These are phyloP conservation scores for Xanthoparmelia taractica DNA, from an alignment of 495 filamentous ascomycete species.

Conservation along the genomic window DNA sequence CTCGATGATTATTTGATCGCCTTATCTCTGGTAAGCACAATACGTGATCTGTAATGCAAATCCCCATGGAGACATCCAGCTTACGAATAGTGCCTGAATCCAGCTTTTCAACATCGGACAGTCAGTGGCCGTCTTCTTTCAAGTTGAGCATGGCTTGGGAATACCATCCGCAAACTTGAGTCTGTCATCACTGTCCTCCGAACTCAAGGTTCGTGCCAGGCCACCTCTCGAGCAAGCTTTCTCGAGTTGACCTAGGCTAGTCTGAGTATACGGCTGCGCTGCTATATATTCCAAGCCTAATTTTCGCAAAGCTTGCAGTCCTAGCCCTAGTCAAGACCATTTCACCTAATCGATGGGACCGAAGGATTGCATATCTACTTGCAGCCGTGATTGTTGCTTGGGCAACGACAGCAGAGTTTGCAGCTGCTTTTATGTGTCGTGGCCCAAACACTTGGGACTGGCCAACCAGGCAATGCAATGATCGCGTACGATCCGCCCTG, in stretches of 20 bases:
- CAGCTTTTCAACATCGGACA: slow-evolving; percentile 11
- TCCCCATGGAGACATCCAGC: not conserved
- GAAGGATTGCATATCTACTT: not conserved
- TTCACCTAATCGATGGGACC: not conserved
- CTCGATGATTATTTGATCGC: slow-evolving; percentile 11
- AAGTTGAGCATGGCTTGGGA: slow-evolving; percentile 4
- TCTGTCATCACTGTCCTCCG: not conserved
- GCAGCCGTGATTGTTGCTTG: slow-evolving; percentile 1
- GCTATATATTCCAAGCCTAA: slow-evolving; percentile 6
- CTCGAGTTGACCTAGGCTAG: not conserved
- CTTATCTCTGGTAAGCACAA: slow-evolving; percentile 1
- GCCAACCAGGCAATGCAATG: not conserved
- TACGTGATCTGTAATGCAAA: not conserved
- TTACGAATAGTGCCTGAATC: not conserved
- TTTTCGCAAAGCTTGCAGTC: slow-evolving; percentile 7
- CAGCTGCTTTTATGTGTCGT: slow-evolving; percentile 2
- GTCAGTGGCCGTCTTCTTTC: slow-evolving; percentile 3
- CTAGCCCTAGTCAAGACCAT: slow-evolving; percentile 9
- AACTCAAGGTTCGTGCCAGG: slow-evolving; percentile 5
- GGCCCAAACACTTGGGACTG: slow-evolving; percentile 9
- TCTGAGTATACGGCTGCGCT: slow-evolving; percentile 10
- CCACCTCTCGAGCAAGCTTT: not conserved
- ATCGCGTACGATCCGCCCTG: not conserved
- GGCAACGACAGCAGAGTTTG: slow-evolving; percentile 7
- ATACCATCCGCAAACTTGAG: not conserved